Percentiles rank a stretch among this genome's conserved stretches.
phyloP scores from a whole-genome alignment of 768 basidiomycete species.

The Trametes maxima region DNA sequence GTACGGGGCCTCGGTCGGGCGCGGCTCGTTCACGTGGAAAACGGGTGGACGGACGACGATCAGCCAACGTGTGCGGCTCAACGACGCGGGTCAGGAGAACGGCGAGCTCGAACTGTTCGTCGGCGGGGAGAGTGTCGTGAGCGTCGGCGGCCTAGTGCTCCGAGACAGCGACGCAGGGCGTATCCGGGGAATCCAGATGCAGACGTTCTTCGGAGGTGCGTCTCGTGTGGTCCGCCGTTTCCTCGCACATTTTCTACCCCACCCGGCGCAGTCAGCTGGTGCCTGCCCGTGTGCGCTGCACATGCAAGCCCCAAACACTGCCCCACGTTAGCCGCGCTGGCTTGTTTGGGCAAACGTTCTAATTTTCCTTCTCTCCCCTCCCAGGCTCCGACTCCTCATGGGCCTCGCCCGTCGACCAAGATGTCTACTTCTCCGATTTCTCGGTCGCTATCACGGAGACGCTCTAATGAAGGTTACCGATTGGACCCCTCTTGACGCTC shows the following conservation, averaged over 20 bases:
- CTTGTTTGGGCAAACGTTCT: slow-evolving; percentile 8
- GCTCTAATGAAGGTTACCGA: slow-evolving; percentile 32
- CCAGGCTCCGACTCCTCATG: slow-evolving; percentile 49
- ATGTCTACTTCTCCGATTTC: slow-evolving; percentile 69
- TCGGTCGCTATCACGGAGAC: slow-evolving; percentile 60
- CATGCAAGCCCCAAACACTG: too few relatives aligned
- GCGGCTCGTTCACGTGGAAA: slow-evolving; percentile 65
- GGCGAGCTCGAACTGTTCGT: slow-evolving; percentile 72
- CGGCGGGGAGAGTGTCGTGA: slow-evolving; percentile 65
- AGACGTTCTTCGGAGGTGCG: slow-evolving; percentile 79
- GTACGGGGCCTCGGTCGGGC: slow-evolving; percentile 69
- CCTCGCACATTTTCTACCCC: too few relatives aligned
- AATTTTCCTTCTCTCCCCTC: neutral
- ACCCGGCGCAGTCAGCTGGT: slow-evolving; percentile 4
- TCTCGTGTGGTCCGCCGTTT: slow-evolving; percentile 6
- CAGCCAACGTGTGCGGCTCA: slow-evolving; percentile 70
- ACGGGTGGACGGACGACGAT: slow-evolving; percentile 69
- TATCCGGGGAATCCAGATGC: slow-evolving; percentile 72
- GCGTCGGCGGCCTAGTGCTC: slow-evolving; percentile 55
- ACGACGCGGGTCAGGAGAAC: slow-evolving; percentile 67
- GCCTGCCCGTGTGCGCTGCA: neutral
- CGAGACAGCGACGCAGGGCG: slow-evolving; percentile 49
- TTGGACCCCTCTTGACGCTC: too few relatives aligned
- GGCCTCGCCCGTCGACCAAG: slow-evolving; percentile 64
- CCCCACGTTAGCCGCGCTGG: neutral